Conservation (phyloP, 495 filamentous ascomycete species). For the Acidiella bohemica region DNA sequence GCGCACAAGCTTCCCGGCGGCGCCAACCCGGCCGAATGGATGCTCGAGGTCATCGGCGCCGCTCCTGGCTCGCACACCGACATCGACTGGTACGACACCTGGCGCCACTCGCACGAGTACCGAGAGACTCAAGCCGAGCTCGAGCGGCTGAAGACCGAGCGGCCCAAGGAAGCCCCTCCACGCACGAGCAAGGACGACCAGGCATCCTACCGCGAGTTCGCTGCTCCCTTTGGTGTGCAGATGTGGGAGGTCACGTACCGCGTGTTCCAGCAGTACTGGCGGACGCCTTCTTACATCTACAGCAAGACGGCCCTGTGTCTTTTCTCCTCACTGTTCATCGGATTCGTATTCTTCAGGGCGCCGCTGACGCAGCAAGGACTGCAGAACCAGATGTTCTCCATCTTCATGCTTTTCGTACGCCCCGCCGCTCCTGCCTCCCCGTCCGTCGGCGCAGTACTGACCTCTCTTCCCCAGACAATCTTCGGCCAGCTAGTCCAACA, state of each 20-base stretch:
- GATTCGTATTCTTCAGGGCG: slow-evolving; percentile 35
- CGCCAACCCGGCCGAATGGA: slow-evolving; percentile 92
- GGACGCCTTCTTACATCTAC: slow-evolving; percentile 34
- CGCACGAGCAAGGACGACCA: slow-evolving; percentile 22
- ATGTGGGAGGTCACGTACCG: slow-evolving; percentile 27
- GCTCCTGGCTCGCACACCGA: slow-evolving; percentile 66
- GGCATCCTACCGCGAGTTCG: slow-evolving; percentile 34
- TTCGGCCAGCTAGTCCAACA: slow-evolving; percentile 36
- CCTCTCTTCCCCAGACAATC: too few species aligned
- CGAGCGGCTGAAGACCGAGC: slow-evolving; percentile 47
- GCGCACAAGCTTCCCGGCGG: slow-evolving; percentile 56
- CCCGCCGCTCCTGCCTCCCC: too few species aligned
- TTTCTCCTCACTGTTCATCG: slow-evolving; percentile 38
- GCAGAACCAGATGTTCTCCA: slow-evolving; percentile 57
- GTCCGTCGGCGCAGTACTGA: too few species aligned
- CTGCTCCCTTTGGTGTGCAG: slow-evolving; percentile 29
- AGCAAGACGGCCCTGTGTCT: slow-evolving; percentile 33
- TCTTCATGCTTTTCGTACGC: slow-evolving; percentile 75
- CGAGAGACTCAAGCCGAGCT: slow-evolving; percentile 54
- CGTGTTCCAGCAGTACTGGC: slow-evolving; percentile 29
- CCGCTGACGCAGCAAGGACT: slow-evolving; percentile 23
- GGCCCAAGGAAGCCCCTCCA: slow-evolving; percentile 32
- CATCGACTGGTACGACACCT: slow-evolving; percentile 71
- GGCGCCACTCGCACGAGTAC: slow-evolving; percentile 66
- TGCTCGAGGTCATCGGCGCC: slow-evolving; percentile 86